Evolutionary conservation across 352 stramenopile species (phyloP), one percentile per base, ranked within the genome.

Genomic region (Globisporangium rhizosaccharum): DNA sequence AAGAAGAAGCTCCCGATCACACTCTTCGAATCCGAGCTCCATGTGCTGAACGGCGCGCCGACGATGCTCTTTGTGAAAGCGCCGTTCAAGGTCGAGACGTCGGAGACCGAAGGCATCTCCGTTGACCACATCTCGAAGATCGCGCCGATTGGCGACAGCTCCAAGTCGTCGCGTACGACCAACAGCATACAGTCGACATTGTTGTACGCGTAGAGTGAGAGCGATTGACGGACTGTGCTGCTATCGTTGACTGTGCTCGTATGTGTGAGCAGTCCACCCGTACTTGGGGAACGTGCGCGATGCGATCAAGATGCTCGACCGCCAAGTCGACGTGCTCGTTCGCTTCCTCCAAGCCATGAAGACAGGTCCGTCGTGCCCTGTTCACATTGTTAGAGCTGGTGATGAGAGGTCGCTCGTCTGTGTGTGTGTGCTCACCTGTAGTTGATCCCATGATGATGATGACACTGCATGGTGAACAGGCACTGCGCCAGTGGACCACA

Each of bases 91-190:
- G 81, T 96, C 52, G 79, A 94, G 50, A 94, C 88, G 48, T 88
- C 82, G 2, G 85, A 96, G 66, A 87, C 84, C 25, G 87, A 96
- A 62, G 78, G 84, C 28, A 94, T 96, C 57, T 73, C 80, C 7
- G 82, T 96, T 14, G 88, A 96, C 48, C 81, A 94, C 66, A 93
- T 96, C 47, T 94, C 87, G 41, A 95, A 96, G 68, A 87, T 92
- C 48, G 77, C 82, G 15, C 81, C 82, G 1, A 74, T 87, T 51
- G 81, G 77, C 26, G 81, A 87, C 62, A 66, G 74, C 36, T 86
- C 62, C 61, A 87, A 83, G 56, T 96, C 80, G 41, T 88, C 79
- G 4, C 67, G 82, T 94, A 80, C 61, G 58, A 18, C 14, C 44
- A 46, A 14, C 37, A 25, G 48, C 28, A 64, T 78, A 20, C 33